Percentiles rank a stretch among this genome's conserved stretches.
phyloP scores from a whole-genome alignment of 129 eudicot species.

The Lonicera japonica region DNA sequence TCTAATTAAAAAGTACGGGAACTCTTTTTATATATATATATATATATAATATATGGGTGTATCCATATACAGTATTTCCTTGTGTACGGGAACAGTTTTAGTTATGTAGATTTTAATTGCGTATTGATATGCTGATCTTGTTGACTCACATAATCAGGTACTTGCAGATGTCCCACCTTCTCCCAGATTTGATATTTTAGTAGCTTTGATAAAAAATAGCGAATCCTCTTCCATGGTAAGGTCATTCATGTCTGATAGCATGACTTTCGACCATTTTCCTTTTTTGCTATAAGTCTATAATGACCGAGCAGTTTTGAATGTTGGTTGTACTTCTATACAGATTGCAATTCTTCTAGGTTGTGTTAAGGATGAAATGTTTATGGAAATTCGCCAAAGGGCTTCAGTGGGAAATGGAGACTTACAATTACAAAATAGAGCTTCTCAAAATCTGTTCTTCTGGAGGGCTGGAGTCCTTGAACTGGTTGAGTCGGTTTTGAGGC shows the following conservation, averaged over 20 bases:
- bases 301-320: conserved; percentile 3
- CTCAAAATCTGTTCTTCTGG: conserved; percentile 49
- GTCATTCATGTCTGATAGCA: conserved; percentile 8
- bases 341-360: conserved; percentile 71
- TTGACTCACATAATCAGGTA: conserved; percentile 45
- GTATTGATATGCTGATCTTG: conserved; percentile 9
- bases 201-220: conserved; percentile 54
- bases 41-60: too few relatives aligned
- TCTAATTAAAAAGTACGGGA: too few relatives aligned
- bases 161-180: conserved; percentile 68
- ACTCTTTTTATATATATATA: too few relatives aligned
- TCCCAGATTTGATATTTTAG: conserved; percentile 60
- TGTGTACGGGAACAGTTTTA: too few relatives aligned
- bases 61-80: too few relatives aligned
- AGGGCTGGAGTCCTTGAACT: conserved; percentile 52
- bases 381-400: conserved; percentile 35
- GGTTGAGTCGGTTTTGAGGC: conserved; percentile 78
- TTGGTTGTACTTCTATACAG: conserved; percentile 32
- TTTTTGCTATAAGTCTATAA: not conserved
- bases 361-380: conserved; percentile 62
- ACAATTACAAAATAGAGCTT: conserved; percentile 16
- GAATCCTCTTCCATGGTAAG: conserved; percentile 89
- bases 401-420: conserved; percentile 21
- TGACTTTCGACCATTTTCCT: conserved; percentile 5
- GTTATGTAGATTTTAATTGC: not conserved